Base-by-base conservation (phyloP, 306 rosid species). In the Prunus campanulata region DNA sequence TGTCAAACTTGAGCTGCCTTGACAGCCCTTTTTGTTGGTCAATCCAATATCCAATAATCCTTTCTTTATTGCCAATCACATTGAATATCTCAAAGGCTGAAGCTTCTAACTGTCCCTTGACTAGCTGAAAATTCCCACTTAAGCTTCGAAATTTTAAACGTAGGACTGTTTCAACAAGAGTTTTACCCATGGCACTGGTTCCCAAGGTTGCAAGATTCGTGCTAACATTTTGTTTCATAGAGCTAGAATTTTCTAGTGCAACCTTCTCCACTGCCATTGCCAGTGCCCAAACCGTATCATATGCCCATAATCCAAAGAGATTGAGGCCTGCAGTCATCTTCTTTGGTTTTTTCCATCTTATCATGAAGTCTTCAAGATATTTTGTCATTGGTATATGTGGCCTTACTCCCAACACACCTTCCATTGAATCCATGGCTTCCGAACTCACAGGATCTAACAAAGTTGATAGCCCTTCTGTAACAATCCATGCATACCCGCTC, bases 261-360 rank as follows among this genome's bases (percentile, higher is more conserved):
- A 71, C 77, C 32, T 74, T 79, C 67, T 76, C 78, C 11, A 32
- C 70, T 2, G 81, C 77, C 52, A 39, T 51, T 0, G 70, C 85
- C 9, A 81, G 56, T 15, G 85, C 86, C 77, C 71, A 70, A 29
- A 79, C n/a, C 12, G 88, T 71, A 60, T 79, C 86, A 71, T 87
- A 82, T 29, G 90, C 90, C 90, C 78, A 80, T 25, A 81, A 8
- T 47, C 83, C 85, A 54, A 70, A 83, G 16, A 79, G 11, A 49
- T 68, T 77, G 55, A 61, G 10, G 14, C 46, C 6, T 32, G 39
- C 74, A 30, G 46, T 63, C 44, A 18, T n/a, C 60, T 63, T 48
- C 14, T 14, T 66, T 9, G 8, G 4, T 27, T 63, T 48, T 50
- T 70, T 65, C 80, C 60, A 62, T 51, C 50, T 73, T 19, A 25